phyloP scores from a whole-genome alignment of 768 basidiomycete genomes.

The Crucibulum laeve region DNA sequence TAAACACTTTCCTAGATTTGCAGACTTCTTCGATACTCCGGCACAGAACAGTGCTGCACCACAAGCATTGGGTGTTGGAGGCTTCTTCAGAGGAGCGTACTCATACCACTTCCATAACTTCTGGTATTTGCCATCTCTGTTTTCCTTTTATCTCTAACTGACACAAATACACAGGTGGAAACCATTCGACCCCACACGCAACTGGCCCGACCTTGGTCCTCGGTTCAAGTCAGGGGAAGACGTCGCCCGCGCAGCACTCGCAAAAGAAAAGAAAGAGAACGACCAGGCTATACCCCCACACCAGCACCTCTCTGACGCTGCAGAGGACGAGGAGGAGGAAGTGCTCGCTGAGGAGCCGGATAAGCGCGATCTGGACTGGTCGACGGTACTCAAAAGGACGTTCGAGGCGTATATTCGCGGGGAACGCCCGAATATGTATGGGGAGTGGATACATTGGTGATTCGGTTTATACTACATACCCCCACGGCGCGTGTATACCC shows the following conservation, averaged over 20 bases:
- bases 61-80: conserved; percentile 79
- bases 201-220: conserved; percentile 87
- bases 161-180: conserved; percentile 69
- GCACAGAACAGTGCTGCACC: conserved; percentile 68
- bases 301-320: no score
- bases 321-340: conserved; percentile 1
- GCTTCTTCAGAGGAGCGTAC: conserved; percentile 91
- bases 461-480: no score
- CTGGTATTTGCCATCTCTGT: conserved; percentile 49
- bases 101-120: conserved; percentile 95
- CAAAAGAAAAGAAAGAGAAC: conserved; percentile 22
- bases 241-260: conserved; percentile 43
- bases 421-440: conserved; percentile 91
- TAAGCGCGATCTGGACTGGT: conserved; percentile 81
- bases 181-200: conserved; percentile 82
- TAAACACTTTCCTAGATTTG: conserved; percentile 48
- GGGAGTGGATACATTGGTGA: conserved; percentile 59
- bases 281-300: conserved; percentile 7
- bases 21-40: conserved; percentile 79
- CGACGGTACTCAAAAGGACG: conserved; percentile 87
- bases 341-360: conserved; percentile 45
- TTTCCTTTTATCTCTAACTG: neutral
- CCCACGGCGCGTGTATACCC: no score
- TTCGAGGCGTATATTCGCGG: conserved; percentile 87
- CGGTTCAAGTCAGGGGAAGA: conserved; percentile 75